phyloP scores from a whole-genome alignment of 768 basidiomycete species.

The Mycena galericulata region DNA sequence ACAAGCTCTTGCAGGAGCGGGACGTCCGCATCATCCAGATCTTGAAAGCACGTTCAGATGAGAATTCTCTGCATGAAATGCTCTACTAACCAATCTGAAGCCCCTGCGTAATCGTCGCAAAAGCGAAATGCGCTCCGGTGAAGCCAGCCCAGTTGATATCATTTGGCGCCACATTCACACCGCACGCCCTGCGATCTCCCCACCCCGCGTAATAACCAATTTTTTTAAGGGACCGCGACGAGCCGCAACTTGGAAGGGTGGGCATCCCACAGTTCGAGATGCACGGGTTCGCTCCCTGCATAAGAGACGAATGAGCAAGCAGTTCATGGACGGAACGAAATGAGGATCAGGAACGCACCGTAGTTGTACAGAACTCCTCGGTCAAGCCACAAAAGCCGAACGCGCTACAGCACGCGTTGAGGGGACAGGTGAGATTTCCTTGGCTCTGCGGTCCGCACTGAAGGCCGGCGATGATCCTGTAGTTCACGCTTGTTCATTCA shows the following conservation, averaged over 20 bases:
- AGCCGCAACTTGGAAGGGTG: conserved; percentile 27
- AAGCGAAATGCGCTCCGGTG: conserved; percentile 34
- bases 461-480: conserved; percentile 31
- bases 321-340: not conserved
- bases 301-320: too few species aligned
- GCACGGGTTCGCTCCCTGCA: conserved; percentile 27
- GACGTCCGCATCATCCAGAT: conserved; percentile 24
- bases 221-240: conserved; percentile 23
- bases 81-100: conserved; percentile 7
- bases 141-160: conserved; percentile 34
- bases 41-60: conserved; percentile 17
- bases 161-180: conserved; percentile 19
- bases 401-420: conserved; percentile 42
- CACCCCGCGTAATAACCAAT: conserved; percentile 40
- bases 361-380: conserved; percentile 37
- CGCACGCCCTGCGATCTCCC: conserved; percentile 31
- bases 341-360: conserved; percentile 11
- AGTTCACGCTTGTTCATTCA: not conserved
- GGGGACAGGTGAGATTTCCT: conserved; percentile 37
- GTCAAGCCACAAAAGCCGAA: conserved; percentile 43
- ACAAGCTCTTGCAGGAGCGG: conserved; percentile 28
- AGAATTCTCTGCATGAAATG: not conserved
- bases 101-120: conserved; percentile 37
- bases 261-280: conserved; percentile 26
- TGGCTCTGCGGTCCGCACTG: conserved; percentile 41